Base-by-base conservation (phyloP, 2,329 filamentous ascomycete genomes). In the Rasamsonia emersonii region DNA sequence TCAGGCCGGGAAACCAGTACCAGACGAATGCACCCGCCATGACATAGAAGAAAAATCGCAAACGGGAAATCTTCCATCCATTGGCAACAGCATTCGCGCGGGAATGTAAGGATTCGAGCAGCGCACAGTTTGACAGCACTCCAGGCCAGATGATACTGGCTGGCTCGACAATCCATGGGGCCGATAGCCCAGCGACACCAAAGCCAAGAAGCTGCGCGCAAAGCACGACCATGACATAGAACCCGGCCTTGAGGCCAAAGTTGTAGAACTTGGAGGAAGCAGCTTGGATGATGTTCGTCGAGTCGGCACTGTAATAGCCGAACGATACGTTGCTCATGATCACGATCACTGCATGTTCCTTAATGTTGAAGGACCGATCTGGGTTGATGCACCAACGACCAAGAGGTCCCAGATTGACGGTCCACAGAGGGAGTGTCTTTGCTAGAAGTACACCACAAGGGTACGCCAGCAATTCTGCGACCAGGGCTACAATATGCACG, bases 1-100 rank as follows among this genome's bases (percentile, higher is more conserved):
- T 49, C 15, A 70, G 56, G 8, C 61, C 70, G 0, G 69, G 71
- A 20, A 75, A 62, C 58, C 67, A 74, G 44, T 75, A 74, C 54
- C 70, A 53, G 16, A 51, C 28, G 27, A 60, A 59, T 2, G 40
- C 47, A 4, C 30, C 41, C 1, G 40, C 33, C 11, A 47, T 52
- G 6, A 58, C 46, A 7, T 51, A 58, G 4, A 57, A 32, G 28
- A 62, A 62, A 38, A 59, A 61, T 2, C 49, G 50, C n/a, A 58
- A 47, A 15, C 59, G 51, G 14, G 54, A 51, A 17, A 62, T 52
- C 18, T 40, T 50, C 58, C 59, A 64, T 11, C 58, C 56, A 19
- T 61, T 42, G 2, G 58, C 59, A 1, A 52, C 23, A 1, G 44
- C 47, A 19, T 63, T 64, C 3, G 53, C 50, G 5, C 55, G 51